A percentile compares a stretch with the other conserved stretches of the same genome.
These are phyloP conservation scores for Harringtonia lauricola DNA, from an alignment of 2,329 filamentous ascomycete genomes.

Conservation along the genomic window DNA sequence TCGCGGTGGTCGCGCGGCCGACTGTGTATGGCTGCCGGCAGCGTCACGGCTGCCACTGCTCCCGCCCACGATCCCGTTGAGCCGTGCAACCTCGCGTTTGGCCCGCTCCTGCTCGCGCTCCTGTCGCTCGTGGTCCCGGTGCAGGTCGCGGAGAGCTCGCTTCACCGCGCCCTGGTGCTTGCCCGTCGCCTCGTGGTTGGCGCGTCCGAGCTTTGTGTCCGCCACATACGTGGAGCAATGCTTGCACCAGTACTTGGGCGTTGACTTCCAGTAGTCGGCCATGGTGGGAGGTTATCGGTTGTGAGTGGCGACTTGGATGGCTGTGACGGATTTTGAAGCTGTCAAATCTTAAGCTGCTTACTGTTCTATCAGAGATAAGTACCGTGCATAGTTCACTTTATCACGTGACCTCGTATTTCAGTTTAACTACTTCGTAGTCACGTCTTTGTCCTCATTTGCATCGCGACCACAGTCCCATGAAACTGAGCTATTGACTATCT, in stretches of 20 bases:
- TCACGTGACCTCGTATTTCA: no score
- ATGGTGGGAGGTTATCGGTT: slow-evolving; percentile 34
- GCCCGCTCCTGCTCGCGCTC: slow-evolving; percentile 74
- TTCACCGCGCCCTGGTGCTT: slow-evolving; percentile 81
- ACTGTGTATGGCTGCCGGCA: slow-evolving; percentile 2
- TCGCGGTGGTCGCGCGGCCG: not conserved
- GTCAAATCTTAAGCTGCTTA: no score
- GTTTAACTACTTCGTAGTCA: no score
- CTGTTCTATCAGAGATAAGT: no score
- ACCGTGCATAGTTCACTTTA: no score
- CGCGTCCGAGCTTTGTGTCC: slow-evolving; percentile 82
- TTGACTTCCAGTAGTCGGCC: slow-evolving; percentile 99
- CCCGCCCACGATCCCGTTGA: slow-evolving; percentile 61
- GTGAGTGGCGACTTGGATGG: not conserved
- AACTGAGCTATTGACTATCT: no score
- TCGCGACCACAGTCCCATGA: no score
- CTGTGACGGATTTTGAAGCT: no score
- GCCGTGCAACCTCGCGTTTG: slow-evolving; percentile 70
- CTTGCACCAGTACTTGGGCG: slow-evolving; percentile 97
- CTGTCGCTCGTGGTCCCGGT: slow-evolving; percentile 71
- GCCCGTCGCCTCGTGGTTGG: slow-evolving; percentile 78
- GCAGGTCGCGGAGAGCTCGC: slow-evolving; percentile 79
- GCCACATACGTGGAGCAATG: slow-evolving; percentile 84
- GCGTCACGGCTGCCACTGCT: slow-evolving; percentile 15
- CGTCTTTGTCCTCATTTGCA: no score